Conservation (phyloP, 139 green algal genomes). For the Picochlorum sp. region DNA sequence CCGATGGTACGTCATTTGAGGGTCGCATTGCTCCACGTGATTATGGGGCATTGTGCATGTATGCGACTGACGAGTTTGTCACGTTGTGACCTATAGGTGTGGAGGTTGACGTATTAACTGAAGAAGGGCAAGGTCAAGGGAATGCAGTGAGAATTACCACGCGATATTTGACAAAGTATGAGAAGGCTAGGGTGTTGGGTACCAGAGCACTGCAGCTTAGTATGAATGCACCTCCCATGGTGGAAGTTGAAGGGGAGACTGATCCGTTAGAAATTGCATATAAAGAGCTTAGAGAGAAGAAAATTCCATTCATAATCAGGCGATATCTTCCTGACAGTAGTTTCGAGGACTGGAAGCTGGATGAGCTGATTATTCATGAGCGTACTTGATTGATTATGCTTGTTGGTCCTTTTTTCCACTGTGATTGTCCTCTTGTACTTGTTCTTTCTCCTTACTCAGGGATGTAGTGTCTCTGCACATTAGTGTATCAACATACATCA, state of each 20-base stretch:
- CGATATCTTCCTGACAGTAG: constrained; percentile 92
- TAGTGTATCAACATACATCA: no score
- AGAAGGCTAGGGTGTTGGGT: constrained; percentile 85
- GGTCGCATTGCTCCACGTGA: not conserved
- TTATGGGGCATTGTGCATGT: not conserved
- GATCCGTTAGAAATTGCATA: constrained; percentile 74
- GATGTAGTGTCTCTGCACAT: no score
- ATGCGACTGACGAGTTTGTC: not conserved
- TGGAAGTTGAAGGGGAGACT: constrained; percentile 74
- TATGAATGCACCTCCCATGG: constrained; percentile 97
- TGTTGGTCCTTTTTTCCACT: no score
- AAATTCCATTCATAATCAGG: constrained; percentile 97
- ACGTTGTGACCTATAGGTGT: not conserved
- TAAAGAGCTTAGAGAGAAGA: constrained; percentile 91
- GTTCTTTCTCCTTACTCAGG: no score
- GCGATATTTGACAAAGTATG: constrained; percentile 97
- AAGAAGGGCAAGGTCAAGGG: not conserved
- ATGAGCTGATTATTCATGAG: constrained; percentile 88
- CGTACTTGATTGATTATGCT: not conserved
- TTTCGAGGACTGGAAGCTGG: constrained; percentile 93
- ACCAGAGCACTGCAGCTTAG: constrained; percentile 82
- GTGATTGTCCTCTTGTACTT: no score
- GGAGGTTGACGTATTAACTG: constrained; percentile 8
- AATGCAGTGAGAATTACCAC: constrained; percentile 77
- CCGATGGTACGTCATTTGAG: not conserved